A percentile compares a stretch with the other conserved stretches of the same genome.
Evolutionary conservation across 208 protist species (phyloP).

Genomic region (Leishmania amazonensis): DNA sequence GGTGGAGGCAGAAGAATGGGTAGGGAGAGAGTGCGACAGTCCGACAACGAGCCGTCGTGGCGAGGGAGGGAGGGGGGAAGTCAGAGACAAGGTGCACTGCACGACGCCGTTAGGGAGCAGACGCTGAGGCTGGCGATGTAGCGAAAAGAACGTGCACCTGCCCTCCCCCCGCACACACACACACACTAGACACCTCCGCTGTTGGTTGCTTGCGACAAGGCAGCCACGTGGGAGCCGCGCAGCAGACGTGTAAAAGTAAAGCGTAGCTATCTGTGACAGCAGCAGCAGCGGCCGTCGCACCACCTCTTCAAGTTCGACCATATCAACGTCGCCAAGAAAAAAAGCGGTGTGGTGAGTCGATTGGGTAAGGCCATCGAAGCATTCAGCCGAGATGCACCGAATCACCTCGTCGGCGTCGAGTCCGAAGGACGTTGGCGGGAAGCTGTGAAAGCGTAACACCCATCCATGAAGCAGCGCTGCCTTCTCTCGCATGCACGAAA

Average conservation of each 20-base stretch:
- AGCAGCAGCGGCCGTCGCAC: background rate
- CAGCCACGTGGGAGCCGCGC: background rate
- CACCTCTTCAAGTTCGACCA: background rate
- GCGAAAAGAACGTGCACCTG: background rate
- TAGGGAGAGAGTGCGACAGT: slow-evolving; percentile 2
- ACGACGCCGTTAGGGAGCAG: background rate
- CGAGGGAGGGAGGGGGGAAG: background rate
- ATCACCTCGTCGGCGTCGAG: background rate
- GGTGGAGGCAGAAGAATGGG: background rate
- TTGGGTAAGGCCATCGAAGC: no score
- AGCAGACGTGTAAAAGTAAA: background rate
- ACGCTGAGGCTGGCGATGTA: background rate
- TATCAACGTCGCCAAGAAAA: background rate
- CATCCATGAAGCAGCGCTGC: background rate
- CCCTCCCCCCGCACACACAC: no score
- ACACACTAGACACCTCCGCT: background rate
- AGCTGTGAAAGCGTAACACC: background rate
- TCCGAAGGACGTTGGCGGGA: background rate
- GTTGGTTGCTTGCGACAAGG: background rate
- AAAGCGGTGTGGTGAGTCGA: background rate
- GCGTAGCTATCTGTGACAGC: background rate
- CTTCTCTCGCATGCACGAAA: background rate
- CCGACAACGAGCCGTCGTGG: background rate
- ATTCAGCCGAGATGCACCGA: background rate
- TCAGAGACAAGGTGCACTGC: background rate